These are phyloP conservation scores for Myriosclerotinia duriaeana DNA, from an alignment of 2,329 filamentous ascomycete genomes.

Conservation along the genomic window DNA sequence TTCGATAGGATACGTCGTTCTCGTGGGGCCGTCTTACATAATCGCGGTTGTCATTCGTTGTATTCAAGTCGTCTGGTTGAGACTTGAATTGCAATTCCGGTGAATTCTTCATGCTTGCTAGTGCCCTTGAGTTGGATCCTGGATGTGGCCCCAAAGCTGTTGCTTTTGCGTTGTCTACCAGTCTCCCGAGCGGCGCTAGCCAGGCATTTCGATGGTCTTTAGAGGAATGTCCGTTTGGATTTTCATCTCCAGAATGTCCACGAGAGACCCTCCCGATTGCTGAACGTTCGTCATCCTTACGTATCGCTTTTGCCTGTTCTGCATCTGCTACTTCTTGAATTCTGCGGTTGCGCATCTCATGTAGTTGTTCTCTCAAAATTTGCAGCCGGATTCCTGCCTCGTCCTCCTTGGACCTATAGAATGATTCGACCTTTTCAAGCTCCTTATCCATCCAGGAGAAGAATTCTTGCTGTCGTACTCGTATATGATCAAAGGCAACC, in stretches of 20 bases:
- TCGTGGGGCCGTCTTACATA: constrained; percentile 49
- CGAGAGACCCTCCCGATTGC: constrained; percentile 27
- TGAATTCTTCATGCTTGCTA: constrained; percentile 51
- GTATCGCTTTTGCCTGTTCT: constrained; percentile 32
- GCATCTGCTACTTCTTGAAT: constrained; percentile 61
- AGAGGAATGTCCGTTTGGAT: constrained; percentile 29
- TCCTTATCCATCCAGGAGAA: constrained; percentile 81
- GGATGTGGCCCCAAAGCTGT: constrained; percentile 50
- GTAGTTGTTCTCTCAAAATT: constrained; percentile 77
- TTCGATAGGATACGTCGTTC: constrained; percentile 75
- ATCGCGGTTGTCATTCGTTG: constrained; percentile 45
- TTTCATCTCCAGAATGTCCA: constrained; percentile 29
- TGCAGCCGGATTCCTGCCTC: constrained; percentile 73
- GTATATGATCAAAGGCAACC: constrained; percentile 62
- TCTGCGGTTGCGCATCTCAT: constrained; percentile 86
- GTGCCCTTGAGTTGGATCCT: constrained; percentile 60
- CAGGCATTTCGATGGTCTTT: constrained; percentile 42
- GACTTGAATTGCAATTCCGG: constrained; percentile 46
- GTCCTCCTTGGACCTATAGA: constrained; percentile 85
- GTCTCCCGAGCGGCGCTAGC: constrained; percentile 51
- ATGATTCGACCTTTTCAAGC: constrained; percentile 85
- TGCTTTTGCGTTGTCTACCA: constrained; percentile 43
- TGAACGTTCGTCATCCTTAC: constrained; percentile 30
- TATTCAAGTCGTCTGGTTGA: constrained; percentile 32
- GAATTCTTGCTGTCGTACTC: constrained; percentile 78